Conservation (phyloP, 1,139 yeast genomes). For the Magnusiomyces clavatus region DNA sequence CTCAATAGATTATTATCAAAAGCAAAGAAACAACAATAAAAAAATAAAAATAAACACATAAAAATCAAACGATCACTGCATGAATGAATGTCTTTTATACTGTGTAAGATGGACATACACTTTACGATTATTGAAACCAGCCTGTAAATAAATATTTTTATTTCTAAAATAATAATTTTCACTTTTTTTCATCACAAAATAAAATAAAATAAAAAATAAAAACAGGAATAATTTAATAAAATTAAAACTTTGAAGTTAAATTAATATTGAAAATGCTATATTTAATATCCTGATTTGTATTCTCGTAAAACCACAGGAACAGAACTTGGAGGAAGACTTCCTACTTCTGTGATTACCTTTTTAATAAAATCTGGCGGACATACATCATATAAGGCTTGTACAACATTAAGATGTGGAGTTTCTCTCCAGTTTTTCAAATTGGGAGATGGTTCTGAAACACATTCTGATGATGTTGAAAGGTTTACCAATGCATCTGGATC, state of each 20-base stretch:
- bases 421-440: slow-evolving; percentile 61
- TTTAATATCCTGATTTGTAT: slow-evolving; percentile 43
- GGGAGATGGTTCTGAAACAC: slow-evolving; percentile 22
- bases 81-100: no score
- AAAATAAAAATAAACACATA: no score
- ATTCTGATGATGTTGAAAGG: slow-evolving; percentile 40
- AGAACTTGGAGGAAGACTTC: slow-evolving; percentile 93
- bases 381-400: slow-evolving; percentile 84
- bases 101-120: no score
- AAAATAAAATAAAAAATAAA: background rate
- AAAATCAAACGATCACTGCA: no score
- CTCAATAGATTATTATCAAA: no score
- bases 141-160: background rate
- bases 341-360: slow-evolving; percentile 92
- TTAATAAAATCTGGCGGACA: slow-evolving; percentile 93
- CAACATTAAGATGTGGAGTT: slow-evolving; percentile 56
- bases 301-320: slow-evolving; percentile 95
- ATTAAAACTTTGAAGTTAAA: background rate
- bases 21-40: no score
- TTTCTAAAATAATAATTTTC: background rate
- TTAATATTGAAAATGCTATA: background rate
- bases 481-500: slow-evolving; percentile 63
- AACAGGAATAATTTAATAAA: background rate
- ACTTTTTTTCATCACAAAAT: background rate
- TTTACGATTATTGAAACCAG: no score